These are phyloP conservation scores for Populus hybrid DNA, from an alignment of 441 rosid genomes.

Conservation along the genomic window DNA sequence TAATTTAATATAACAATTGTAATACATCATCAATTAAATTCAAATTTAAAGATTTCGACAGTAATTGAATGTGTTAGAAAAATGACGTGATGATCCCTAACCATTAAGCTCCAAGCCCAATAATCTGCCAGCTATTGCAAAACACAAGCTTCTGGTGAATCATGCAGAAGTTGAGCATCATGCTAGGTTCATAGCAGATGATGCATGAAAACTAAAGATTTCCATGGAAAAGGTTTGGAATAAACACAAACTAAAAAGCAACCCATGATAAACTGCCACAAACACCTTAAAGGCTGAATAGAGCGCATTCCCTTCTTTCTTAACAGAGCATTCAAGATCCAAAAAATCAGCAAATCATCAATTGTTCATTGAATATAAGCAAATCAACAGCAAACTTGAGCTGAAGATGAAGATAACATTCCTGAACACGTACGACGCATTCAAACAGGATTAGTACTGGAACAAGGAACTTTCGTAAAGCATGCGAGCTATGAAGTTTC, in stretches of 20 bases:
- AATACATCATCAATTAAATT: too few species aligned
- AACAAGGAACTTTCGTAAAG: background rate
- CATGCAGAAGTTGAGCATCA: background rate
- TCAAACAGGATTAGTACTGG: background rate
- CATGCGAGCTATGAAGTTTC: background rate
- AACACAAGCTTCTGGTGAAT: background rate
- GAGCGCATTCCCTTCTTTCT: background rate
- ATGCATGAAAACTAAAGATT: background rate
- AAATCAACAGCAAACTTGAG: background rate
- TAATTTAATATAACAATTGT: too few species aligned
- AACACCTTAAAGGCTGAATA: background rate
- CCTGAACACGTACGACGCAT: background rate
- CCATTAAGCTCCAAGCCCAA: too few species aligned
- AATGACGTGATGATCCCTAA: too few species aligned
- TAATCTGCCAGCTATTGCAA: background rate
- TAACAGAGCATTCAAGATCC: slow-evolving; percentile 4
- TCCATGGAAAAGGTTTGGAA: background rate
- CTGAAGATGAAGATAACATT: background rate
- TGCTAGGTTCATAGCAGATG: background rate
- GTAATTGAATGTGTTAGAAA: too few species aligned
- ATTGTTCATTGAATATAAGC: background rate
- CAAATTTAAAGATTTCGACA: too few species aligned
- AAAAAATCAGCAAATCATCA: background rate
- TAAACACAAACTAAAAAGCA: background rate
- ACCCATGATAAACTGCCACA: background rate